Evolutionary conservation across 805 yeast genomes (phyloP).

Genomic region (Kazachstania taianensis): DNA sequence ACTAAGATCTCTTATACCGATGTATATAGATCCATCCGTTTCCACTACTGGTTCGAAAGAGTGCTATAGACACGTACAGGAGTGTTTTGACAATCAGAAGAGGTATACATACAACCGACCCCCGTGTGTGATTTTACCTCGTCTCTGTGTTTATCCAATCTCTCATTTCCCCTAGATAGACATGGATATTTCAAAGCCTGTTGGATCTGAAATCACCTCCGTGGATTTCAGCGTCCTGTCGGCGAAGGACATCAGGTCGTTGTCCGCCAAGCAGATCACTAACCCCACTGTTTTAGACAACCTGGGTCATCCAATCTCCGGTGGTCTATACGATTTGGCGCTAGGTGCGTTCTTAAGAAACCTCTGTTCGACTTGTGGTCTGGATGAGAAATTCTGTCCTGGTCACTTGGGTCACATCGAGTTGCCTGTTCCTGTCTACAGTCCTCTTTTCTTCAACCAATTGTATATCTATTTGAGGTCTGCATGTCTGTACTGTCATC

Average conservation of each 20-base stretch:
- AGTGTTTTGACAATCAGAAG: too few relatives aligned
- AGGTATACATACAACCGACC: too few relatives aligned
- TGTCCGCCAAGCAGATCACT: constrained; percentile 91
- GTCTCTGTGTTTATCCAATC: too few relatives aligned
- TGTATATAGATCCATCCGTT: neutral
- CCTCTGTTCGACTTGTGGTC: constrained; percentile 89
- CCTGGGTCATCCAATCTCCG: constrained; percentile 88
- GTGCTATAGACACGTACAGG: too few relatives aligned
- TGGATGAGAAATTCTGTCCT: constrained; percentile 89
- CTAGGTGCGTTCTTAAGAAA: constrained; percentile 87
- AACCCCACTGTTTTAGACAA: constrained; percentile 94
- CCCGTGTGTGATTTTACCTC: too few relatives aligned
- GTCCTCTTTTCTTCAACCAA: constrained; percentile 89
- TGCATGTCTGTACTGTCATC: constrained; percentile 84
- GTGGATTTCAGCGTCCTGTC: constrained; percentile 86
- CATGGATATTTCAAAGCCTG: constrained; percentile 96
- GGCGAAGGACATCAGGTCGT: constrained; percentile 68
- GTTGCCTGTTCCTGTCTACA: constrained; percentile 89
- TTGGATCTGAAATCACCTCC: constrained; percentile 84
- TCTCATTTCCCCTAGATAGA: too few relatives aligned
- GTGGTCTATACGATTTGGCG: constrained; percentile 91
- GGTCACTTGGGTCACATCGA: constrained; percentile 99
- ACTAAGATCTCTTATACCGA: too few relatives aligned
- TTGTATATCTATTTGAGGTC: constrained; percentile 75
- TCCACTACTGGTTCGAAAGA: neutral